Conservation (phyloP, 2,329 filamentous ascomycete genomes). For the Leptographium wingfieldii region DNA sequence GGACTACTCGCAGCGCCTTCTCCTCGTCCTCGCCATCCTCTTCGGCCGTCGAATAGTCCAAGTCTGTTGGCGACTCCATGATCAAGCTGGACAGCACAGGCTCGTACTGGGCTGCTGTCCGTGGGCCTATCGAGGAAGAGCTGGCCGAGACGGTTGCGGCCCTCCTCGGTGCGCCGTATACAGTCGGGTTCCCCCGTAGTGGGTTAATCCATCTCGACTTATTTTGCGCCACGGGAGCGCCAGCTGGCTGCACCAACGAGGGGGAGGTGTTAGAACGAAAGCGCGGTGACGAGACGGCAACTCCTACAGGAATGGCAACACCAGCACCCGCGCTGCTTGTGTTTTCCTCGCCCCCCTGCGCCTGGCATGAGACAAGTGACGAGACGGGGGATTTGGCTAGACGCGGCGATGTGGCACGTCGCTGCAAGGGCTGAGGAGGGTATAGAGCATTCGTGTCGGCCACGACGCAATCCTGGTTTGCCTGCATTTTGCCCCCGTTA, state of each 20-base stretch:
- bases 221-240: constrained; percentile 6
- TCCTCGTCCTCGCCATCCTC: constrained; percentile 9
- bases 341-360: constrained; percentile 8
- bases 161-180: neutral
- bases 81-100: constrained; percentile 24
- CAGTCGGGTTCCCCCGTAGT: constrained; percentile 11
- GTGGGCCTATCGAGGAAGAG: neutral
- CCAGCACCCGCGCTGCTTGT: neutral
- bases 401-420: constrained; percentile 38
- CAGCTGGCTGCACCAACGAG: constrained; percentile 9
- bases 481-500: constrained; percentile 28
- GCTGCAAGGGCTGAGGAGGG: constrained; percentile 13
- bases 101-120: constrained; percentile 17
- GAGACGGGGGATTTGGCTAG: constrained; percentile 31
- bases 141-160: neutral
- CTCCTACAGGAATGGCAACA: constrained; percentile 6
- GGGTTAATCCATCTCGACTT: constrained; percentile 16
- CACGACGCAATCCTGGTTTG: constrained; percentile 15
- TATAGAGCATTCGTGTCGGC: neutral
- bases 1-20: constrained; percentile 2
- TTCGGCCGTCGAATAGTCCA: constrained; percentile 6
- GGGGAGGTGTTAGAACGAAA: constrained; percentile 44
- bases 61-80: constrained; percentile 28
- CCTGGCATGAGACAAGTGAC: constrained; percentile 30
- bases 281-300: constrained; percentile 21